Base-by-base conservation (phyloP, 176 grass and related monocot genomes). In the Coix lacrymajobi region DNA sequence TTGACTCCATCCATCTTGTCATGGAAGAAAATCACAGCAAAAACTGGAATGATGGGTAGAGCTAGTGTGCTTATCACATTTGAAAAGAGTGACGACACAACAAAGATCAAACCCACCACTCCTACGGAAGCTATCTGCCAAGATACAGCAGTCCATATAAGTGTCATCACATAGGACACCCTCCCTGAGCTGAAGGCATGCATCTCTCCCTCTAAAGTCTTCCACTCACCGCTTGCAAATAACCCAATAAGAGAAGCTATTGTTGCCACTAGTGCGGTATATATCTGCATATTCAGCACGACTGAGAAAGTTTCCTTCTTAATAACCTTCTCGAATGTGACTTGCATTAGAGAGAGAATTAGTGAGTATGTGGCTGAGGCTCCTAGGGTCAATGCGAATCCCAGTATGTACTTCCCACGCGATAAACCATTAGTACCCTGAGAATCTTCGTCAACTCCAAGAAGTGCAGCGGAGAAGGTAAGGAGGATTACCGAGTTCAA, bases 281-380 rank as follows among this genome's bases (percentile, higher is more conserved):
- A 92, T 43, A 96, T 96, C 84, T 93, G 94, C 88, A 97, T 93
- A 74, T 88, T 88, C 37, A 91, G 31, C 41, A 94, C 91, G 4
- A 78, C 91, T 8, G 78, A 87, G 78, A 99, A 92, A 62, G 88
- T 94, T 69, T 92, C 88, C 86, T 82, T 90, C 82, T 88, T 90
- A 36, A 96, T 94, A 77, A 96, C 89, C 85, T 94, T 96, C 64
- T 96, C 85, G 22, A 99, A 94, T 52, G 89, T 51, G 48, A 96
- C 82, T 90, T 96, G 88, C 89, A 93, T 99, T 28, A 99, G 85
- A n/a, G 96, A 99, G 63, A 99, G 96, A 73, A 96, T 90, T 37
- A 99, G 89, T 7, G 96, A 93, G 77, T 92, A 96, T 51, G 89
- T 87, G 41, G 96, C 93, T 10, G 96, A 93, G 77, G 96, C 93